These are phyloP conservation scores for Lojkania enalia DNA, from an alignment of 2,329 filamentous ascomycete species.

Conservation along the genomic window DNA sequence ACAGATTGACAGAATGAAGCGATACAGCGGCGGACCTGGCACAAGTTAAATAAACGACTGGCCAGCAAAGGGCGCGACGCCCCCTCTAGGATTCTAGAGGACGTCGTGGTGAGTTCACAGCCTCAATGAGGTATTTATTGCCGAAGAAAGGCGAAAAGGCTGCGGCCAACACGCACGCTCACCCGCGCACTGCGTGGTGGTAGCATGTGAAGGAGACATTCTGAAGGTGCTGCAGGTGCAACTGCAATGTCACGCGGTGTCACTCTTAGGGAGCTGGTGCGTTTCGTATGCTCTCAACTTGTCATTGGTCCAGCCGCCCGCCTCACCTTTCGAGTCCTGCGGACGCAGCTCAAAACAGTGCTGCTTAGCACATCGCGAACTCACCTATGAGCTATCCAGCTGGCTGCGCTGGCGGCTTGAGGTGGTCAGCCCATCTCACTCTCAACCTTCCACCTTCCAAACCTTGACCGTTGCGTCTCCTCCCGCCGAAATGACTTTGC, in stretches of 20 bases:
- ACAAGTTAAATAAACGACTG: neutral
- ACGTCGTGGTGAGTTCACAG: conserved; percentile 10
- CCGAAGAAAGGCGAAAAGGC: conserved; percentile 2
- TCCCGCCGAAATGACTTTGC: conserved; percentile 75
- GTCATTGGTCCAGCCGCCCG: no score
- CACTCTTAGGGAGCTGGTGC: neutral
- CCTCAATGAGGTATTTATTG: conserved; percentile 9
- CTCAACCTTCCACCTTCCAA: conserved; percentile 60
- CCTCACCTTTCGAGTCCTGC: no score
- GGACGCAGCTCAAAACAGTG: no score
- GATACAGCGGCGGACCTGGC: neutral
- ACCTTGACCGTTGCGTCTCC: conserved; percentile 90
- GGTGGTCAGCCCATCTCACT: no score
- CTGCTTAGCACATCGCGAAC: no score
- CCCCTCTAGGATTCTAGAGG: conserved; percentile 4
- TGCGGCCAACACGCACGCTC: no score
- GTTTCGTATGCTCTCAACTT: neutral
- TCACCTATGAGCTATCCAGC: no score
- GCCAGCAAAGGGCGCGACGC: neutral
- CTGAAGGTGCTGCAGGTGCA: neutral
- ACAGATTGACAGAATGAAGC: conserved; percentile 1
- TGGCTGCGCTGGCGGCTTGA: no score
- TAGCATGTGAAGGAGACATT: neutral
- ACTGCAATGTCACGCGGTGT: neutral
- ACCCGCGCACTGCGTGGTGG: no score